A percentile compares a stretch with the other conserved stretches of the same genome.
These are phyloP conservation scores for Talaromyces nanjingensis DNA, from an alignment of 495 filamentous ascomycete species.

Conservation along the genomic window DNA sequence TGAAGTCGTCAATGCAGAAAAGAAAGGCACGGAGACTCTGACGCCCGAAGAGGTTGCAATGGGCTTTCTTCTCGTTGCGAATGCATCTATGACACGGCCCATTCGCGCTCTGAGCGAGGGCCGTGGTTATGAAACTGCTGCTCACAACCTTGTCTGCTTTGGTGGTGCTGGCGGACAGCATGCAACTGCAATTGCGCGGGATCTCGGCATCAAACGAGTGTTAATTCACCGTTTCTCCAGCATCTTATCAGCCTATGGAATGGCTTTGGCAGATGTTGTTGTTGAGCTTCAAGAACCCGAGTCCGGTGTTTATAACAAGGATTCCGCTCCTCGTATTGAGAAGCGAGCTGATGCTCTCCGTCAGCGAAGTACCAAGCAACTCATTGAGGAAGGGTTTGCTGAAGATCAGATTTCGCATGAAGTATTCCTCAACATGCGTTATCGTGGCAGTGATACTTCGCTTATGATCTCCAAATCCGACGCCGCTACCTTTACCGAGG, in stretches of 20 bases:
- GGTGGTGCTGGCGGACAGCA: conserved; percentile 51
- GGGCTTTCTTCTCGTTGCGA: conserved; percentile 48
- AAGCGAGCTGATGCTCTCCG: conserved; percentile 27
- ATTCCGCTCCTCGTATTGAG: conserved; percentile 28
- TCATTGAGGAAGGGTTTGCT: conserved; percentile 31
- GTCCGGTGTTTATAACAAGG: conserved; percentile 26
- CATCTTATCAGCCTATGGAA: conserved; percentile 46
- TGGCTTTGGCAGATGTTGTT: conserved; percentile 46
- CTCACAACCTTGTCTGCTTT: conserved; percentile 47
- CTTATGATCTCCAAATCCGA: conserved; percentile 43
- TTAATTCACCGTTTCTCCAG: conserved; percentile 50
- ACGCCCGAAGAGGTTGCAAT: conserved; percentile 78
- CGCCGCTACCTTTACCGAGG: conserved; percentile 31
- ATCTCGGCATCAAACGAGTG: conserved; percentile 43
- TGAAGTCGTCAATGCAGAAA: conserved; percentile 65
- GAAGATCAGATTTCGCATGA: conserved; percentile 38
- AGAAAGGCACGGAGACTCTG: conserved; percentile 60
- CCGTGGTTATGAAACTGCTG: conserved; percentile 41
- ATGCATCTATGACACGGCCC: conserved; percentile 48
- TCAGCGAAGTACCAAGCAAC: conserved; percentile 27
- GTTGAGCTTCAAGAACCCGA: conserved; percentile 45
- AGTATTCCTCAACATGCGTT: conserved; percentile 47
- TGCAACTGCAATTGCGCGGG: conserved; percentile 44
- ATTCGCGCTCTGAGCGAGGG: conserved; percentile 49
- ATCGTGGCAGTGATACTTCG: conserved; percentile 45